Percentiles rank a stretch among this genome's conserved stretches.
Evolutionary conservation across 257 asterid species (phyloP).

Genomic region (Echium plantagineum): DNA sequence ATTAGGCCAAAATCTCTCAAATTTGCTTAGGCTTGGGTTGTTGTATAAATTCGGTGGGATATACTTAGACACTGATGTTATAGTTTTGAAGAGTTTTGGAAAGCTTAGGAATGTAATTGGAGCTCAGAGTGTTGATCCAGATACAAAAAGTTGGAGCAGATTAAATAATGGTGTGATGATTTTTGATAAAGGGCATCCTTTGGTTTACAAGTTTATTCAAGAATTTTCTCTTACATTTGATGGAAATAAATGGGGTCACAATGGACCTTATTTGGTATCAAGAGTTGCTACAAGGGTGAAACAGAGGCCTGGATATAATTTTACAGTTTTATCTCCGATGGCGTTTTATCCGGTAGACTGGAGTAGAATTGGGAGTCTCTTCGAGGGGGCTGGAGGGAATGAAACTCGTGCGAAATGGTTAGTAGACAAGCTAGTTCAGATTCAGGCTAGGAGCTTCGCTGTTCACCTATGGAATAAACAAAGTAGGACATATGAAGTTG

Average conservation of each 20-base stretch:
- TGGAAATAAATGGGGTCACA: slow-evolving; percentile 97
- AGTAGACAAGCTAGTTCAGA: slow-evolving; percentile 41
- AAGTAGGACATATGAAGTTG: slow-evolving; percentile 45
- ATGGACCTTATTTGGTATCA: slow-evolving; percentile 88
- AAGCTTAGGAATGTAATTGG: slow-evolving; percentile 56
- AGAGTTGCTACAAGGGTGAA: slow-evolving; percentile 61
- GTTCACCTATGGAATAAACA: slow-evolving; percentile 91
- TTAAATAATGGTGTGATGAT: slow-evolving; percentile 86
- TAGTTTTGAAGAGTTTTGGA: slow-evolving; percentile 42
- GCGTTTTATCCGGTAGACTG: slow-evolving; percentile 95
- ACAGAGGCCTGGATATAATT: slow-evolving; percentile 46
- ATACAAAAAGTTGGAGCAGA: slow-evolving; percentile 66
- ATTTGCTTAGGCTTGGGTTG: slow-evolving; percentile 70
- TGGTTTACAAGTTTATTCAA: slow-evolving; percentile 68
- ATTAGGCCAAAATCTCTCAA: slow-evolving; percentile 73
- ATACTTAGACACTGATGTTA: slow-evolving; percentile 69
- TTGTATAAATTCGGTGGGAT: slow-evolving; percentile 82
- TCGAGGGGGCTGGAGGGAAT: slow-evolving; percentile 38
- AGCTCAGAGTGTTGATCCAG: slow-evolving; percentile 58
- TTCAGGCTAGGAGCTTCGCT: slow-evolving; percentile 39
- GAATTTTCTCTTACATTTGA: slow-evolving; percentile 88
- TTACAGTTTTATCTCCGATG: slow-evolving; percentile 53
- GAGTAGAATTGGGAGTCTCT: slow-evolving; percentile 54
- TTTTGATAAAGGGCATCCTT: slow-evolving; percentile 68
- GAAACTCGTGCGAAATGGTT: slow-evolving; percentile 51